Percentiles rank a stretch among this genome's conserved stretches.
These are phyloP conservation scores for Candida maris DNA, from an alignment of 805 yeast species.

Conservation along the genomic window DNA sequence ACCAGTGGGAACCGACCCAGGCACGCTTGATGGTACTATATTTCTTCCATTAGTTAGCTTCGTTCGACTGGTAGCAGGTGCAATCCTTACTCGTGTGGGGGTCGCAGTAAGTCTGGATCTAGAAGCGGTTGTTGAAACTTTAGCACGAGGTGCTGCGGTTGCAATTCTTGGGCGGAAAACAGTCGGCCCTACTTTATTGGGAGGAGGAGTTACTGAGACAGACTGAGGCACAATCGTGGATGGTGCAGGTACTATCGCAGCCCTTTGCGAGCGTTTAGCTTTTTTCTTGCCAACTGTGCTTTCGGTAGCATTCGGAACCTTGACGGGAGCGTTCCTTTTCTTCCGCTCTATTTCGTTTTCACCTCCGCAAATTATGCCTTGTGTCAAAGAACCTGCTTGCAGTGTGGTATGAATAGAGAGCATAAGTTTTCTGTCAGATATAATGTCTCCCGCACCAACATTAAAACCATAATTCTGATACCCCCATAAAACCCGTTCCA, in stretches of 20 bases:
- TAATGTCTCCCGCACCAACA: constrained; percentile 6
- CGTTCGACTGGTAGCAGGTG: no score
- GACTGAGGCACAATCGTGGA: no score
- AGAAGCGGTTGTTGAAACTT: no score
- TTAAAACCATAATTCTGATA: constrained; percentile 23
- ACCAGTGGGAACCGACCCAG: not conserved
- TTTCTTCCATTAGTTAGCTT: no score
- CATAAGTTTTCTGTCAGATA: constrained; percentile 1
- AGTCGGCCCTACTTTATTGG: not conserved
- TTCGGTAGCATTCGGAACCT: not conserved
- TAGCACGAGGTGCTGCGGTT: no score
- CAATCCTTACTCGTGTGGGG: no score
- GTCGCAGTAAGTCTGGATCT: no score
- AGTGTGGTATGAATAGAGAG: not conserved
- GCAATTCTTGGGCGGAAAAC: no score
- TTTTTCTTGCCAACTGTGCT: not conserved
- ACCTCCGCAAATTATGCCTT: no score
- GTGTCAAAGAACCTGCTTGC: not conserved
- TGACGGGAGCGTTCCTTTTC: not conserved
- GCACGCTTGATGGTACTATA: no score
- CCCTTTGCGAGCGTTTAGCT: not conserved
- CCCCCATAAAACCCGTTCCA: constrained; percentile 17
- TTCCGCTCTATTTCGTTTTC: not conserved
- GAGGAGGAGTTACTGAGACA: not conserved
- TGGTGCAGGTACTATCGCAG: constrained; percentile 6